These are phyloP conservation scores for Penicillium paradoxum DNA, from an alignment of 495 filamentous ascomycete species.

Conservation along the genomic window DNA sequence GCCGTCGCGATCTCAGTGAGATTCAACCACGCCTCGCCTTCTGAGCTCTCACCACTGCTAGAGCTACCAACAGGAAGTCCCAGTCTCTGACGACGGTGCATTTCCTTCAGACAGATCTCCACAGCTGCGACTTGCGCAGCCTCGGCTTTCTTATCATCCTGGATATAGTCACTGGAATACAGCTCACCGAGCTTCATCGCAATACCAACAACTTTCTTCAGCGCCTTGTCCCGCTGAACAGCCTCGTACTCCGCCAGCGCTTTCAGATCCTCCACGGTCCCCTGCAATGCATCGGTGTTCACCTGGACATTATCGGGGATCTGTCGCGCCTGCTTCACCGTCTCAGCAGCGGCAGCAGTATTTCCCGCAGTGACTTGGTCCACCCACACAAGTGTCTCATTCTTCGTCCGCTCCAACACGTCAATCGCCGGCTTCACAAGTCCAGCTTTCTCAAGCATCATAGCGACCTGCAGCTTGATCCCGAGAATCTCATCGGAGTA, in stretches of 20 bases:
- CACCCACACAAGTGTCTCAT: constrained; percentile 52
- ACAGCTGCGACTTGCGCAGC: constrained; percentile 75
- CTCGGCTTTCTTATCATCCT: constrained; percentile 59
- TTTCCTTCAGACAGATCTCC: constrained; percentile 71
- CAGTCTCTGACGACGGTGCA: constrained; percentile 57
- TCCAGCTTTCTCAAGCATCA: constrained; percentile 69
- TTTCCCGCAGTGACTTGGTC: constrained; percentile 44
- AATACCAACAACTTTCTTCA: constrained; percentile 68
- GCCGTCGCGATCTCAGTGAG: constrained; percentile 66
- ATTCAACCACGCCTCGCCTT: constrained; percentile 68
- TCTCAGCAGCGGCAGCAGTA: constrained; percentile 25
- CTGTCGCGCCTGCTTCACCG: constrained; percentile 23
- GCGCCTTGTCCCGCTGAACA: constrained; percentile 58
- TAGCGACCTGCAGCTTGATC: constrained; percentile 75
- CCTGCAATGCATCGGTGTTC: constrained; percentile 24
- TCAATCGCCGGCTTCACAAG: constrained; percentile 61
- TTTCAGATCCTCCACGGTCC: constrained; percentile 28
- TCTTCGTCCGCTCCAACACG: constrained; percentile 59
- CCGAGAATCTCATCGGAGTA: constrained; percentile 87
- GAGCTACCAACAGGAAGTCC: constrained; percentile 44
- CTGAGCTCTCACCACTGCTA: constrained; percentile 14
- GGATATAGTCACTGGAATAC: constrained; percentile 51
- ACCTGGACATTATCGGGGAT: constrained; percentile 18
- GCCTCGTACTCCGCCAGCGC: constrained; percentile 45
- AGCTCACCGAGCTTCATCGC: constrained; percentile 78